These are phyloP conservation scores for Plantago ovata DNA, from an alignment of 257 asterid species.

Conservation along the genomic window DNA sequence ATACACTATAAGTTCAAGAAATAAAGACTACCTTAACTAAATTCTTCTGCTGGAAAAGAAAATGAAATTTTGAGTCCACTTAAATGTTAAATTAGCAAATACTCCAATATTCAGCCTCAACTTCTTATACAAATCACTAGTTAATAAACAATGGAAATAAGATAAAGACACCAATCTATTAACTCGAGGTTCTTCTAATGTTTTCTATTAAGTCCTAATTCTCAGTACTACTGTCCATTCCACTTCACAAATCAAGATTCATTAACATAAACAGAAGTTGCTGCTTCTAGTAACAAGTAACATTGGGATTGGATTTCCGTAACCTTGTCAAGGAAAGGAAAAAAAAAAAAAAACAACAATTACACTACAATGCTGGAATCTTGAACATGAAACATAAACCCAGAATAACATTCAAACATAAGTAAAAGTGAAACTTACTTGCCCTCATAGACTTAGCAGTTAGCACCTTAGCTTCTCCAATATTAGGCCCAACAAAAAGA, in stretches of 20 bases:
- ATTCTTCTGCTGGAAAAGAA: constrained; percentile 64
- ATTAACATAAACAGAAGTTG: not conserved
- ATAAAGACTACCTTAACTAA: constrained; percentile 62
- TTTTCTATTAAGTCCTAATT: no score
- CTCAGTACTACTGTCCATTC: no score
- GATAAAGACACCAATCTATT: not conserved
- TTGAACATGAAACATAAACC: no score
- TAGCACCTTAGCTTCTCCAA: constrained; percentile 93
- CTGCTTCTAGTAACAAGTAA: not conserved
- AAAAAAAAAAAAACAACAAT: no score
- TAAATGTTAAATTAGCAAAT: not conserved
- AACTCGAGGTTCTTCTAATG: no score
- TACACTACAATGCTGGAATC: no score
- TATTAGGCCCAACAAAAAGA: constrained; percentile 88
- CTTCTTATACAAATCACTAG: not conserved
- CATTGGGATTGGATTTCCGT: not conserved
- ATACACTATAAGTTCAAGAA: not conserved
- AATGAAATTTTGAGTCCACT: not conserved
- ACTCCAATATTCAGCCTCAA: not conserved
- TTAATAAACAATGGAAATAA: not conserved
- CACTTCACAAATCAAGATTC: not conserved
- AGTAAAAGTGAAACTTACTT: constrained; percentile 58
- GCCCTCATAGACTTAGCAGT: constrained; percentile 84
- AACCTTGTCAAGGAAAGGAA: no score
- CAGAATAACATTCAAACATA: constrained; percentile 9